Conservation (phyloP, 768 basidiomycete genomes). For the Brasilioporus rufonigricans region DNA sequence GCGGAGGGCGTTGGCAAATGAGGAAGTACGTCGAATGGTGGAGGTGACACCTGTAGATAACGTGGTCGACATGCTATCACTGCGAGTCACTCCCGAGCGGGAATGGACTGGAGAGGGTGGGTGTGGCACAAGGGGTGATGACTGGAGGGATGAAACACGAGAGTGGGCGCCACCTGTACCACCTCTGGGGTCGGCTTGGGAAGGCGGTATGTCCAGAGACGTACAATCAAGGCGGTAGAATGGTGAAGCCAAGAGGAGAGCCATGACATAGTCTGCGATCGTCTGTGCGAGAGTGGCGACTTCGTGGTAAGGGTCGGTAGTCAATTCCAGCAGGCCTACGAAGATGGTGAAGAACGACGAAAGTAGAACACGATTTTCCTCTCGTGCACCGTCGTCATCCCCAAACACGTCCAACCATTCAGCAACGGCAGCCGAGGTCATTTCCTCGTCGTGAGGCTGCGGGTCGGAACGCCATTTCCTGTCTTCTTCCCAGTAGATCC, state of each 20-base stretch:
- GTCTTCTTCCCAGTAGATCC: slow-evolving; percentile 95
- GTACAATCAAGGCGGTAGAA: slow-evolving; percentile 73
- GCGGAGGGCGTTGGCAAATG: slow-evolving; percentile 75
- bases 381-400: slow-evolving; percentile 62
- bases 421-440: slow-evolving; percentile 65
- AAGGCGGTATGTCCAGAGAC: slow-evolving; percentile 51
- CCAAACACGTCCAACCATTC: slow-evolving; percentile 77
- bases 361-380: slow-evolving; percentile 78
- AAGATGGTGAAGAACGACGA: slow-evolving; percentile 96
- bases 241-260: slow-evolving; percentile 84
- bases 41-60: slow-evolving; percentile 61
- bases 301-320: slow-evolving; percentile 90
- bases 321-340: slow-evolving; percentile 82
- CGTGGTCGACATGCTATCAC: slow-evolving; percentile 61
- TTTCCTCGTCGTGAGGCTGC: slow-evolving; percentile 59
- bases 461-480: slow-evolving; percentile 53
- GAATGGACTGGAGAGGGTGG: slow-evolving; percentile 45
- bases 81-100: slow-evolving; percentile 52
- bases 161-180: slow-evolving; percentile 34
- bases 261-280: slow-evolving; percentile 89
- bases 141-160: slow-evolving; percentile 49
- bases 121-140: slow-evolving; percentile 43
- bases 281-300: slow-evolving; percentile 90
- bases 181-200: slow-evolving; percentile 37
- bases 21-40: slow-evolving; percentile 74